Percentiles rank a stretch among this genome's conserved stretches.
These are phyloP conservation scores for Paulownia fortunei DNA, from an alignment of 257 asterid genomes.

Conservation along the genomic window DNA sequence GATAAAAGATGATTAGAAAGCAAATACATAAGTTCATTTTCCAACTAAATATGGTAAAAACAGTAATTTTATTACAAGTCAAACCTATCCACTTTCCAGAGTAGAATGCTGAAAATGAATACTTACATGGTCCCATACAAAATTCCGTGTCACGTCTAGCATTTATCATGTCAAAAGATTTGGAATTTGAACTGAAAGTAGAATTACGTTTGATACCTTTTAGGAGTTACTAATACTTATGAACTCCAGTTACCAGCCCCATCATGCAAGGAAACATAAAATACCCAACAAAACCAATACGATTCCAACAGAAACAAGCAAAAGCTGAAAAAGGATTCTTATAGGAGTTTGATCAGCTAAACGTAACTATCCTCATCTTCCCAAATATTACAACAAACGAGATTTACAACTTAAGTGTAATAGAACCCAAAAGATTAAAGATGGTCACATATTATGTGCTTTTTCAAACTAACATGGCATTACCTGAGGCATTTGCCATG, in stretches of 20 bases:
- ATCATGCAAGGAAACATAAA: constrained; percentile 5
- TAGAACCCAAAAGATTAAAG: neutral
- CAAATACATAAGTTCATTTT: neutral
- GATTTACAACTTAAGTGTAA: neutral
- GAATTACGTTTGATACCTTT: neutral
- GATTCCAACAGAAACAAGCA: neutral
- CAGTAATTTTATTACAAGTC: neutral
- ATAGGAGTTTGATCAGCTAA: neutral
- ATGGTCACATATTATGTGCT: neutral
- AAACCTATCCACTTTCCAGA: neutral
- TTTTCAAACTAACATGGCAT: constrained; percentile 17
- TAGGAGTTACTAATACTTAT: neutral
- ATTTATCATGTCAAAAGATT: neutral
- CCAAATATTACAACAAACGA: neutral
- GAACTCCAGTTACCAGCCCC: neutral
- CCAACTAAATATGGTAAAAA: neutral
- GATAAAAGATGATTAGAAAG: neutral
- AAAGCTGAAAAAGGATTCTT: neutral
- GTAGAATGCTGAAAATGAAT: neutral
- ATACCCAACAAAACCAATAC: neutral
- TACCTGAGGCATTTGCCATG: constrained; percentile 99
- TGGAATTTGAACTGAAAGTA: neutral
- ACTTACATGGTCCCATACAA: neutral
- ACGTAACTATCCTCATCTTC: neutral
- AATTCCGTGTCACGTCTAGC: neutral